These are phyloP conservation scores for Pseudoneurospora amorphoporcata DNA, from an alignment of 495 filamentous ascomycete species.

Conservation along the genomic window DNA sequence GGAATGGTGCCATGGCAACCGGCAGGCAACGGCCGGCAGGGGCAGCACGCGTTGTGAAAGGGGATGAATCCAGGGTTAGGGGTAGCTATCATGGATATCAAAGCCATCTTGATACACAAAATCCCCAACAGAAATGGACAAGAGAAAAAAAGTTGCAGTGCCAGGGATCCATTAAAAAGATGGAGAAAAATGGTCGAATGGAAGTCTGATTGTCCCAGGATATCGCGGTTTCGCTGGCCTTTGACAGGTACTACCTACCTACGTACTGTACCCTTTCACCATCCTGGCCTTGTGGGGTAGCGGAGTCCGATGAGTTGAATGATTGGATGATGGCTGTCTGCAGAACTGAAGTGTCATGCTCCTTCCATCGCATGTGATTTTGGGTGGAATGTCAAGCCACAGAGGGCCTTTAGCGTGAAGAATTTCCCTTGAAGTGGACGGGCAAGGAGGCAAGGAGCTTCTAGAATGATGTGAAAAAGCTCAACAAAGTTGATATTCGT, in stretches of 20 bases:
- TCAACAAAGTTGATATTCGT: too few relatives aligned
- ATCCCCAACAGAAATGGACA: not conserved
- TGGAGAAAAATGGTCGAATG: not conserved
- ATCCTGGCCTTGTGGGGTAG: not conserved
- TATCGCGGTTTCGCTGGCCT: not conserved
- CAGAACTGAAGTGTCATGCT: not conserved
- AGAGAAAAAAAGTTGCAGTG: not conserved
- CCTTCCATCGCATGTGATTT: not conserved
- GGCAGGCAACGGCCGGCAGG: not conserved
- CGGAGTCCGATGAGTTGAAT: not conserved
- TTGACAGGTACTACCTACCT: not conserved
- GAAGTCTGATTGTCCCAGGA: not conserved
- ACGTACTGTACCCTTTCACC: not conserved
- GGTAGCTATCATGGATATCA: not conserved
- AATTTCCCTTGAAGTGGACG: not conserved
- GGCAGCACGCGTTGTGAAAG: not conserved
- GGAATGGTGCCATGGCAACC: not conserved
- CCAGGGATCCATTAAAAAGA: not conserved
- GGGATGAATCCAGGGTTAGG: not conserved
- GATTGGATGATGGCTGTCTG: not conserved
- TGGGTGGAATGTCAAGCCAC: not conserved
- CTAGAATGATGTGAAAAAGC: not conserved
- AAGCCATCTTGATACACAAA: not conserved
- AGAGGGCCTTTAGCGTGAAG: not conserved
- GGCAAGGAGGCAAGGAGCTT: not conserved